A percentile compares a stretch with the other conserved stretches of the same genome.
phyloP scores from a whole-genome alignment of 805 yeast genomes.

The Cyberlindnera mrakii region DNA sequence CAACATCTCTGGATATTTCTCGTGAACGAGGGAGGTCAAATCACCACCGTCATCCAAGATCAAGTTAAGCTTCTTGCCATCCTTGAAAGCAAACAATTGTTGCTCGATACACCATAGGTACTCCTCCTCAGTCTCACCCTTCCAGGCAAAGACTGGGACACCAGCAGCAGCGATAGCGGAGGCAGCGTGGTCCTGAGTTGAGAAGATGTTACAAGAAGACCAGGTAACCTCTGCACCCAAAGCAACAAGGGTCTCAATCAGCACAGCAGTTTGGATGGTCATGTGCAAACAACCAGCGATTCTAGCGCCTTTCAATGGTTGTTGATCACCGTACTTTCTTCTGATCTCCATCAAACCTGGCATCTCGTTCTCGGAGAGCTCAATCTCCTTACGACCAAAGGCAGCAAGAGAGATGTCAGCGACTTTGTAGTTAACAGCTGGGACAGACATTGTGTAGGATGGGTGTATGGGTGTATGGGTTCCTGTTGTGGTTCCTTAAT shows the following conservation, averaged over 20 bases:
- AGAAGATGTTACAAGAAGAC: slow-evolving; percentile 98
- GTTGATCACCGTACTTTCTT: slow-evolving; percentile 80
- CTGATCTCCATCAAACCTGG: slow-evolving; percentile 99
- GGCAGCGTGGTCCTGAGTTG: slow-evolving; percentile 99
- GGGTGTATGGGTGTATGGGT: too few relatives aligned
- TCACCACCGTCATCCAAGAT: slow-evolving; percentile 99
- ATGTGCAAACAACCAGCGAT: slow-evolving; percentile 98
- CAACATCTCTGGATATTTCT: slow-evolving; percentile 96
- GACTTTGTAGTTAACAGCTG: slow-evolving; percentile 80
- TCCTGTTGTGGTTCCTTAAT: slow-evolving; percentile 1
- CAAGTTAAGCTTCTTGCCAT: slow-evolving; percentile 88
- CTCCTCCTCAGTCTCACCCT: slow-evolving; percentile 99
- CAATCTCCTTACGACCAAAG: slow-evolving; percentile 99
- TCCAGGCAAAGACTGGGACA: slow-evolving; percentile 99
- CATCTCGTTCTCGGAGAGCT: slow-evolving; percentile 98
- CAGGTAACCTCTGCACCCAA: slow-evolving; percentile 99
- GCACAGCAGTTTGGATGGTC: slow-evolving; percentile 99
- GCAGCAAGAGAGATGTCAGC: slow-evolving; percentile 98
- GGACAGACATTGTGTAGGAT: slow-evolving; percentile 41
- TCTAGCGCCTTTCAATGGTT: slow-evolving; percentile 97
- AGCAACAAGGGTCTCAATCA: slow-evolving; percentile 94
- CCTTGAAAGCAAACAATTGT: slow-evolving; percentile 97
- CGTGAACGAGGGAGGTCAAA: slow-evolving; percentile 92
- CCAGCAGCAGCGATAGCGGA: slow-evolving; percentile 99
- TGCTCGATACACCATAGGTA: slow-evolving; percentile 99